phyloP scores from a whole-genome alignment of 805 yeast species.

The Tetrapisispora taiwanensis region DNA sequence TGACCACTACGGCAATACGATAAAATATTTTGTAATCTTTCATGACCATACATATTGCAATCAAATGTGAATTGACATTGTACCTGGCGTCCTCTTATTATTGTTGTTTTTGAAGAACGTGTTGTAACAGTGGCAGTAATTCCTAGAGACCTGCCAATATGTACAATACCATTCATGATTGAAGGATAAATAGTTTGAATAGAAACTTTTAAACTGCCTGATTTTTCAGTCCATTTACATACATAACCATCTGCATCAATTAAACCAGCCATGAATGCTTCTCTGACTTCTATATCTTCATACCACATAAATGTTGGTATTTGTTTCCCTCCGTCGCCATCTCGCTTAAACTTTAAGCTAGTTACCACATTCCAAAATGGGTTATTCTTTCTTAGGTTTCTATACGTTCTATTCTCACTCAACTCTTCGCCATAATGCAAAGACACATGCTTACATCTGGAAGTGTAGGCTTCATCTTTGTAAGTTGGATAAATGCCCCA shows the following conservation, averaged over 20 bases:
- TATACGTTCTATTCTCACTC: slow-evolving; percentile 7
- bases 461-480: slow-evolving; percentile 13
- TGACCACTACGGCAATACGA: slow-evolving; percentile 21
- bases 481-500: slow-evolving; percentile 22
- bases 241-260: slow-evolving; percentile 34
- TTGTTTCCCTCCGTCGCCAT: slow-evolving; percentile 19
- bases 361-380: slow-evolving; percentile 26
- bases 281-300: slow-evolving; percentile 35
- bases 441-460: slow-evolving; percentile 20
- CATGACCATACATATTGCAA: slow-evolving; percentile 16
- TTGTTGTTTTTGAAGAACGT: slow-evolving; percentile 16
- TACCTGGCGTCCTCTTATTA: slow-evolving; percentile 15
- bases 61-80: slow-evolving; percentile 21
- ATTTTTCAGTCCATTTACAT: slow-evolving; percentile 10
- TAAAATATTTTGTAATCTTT: slow-evolving; percentile 18
- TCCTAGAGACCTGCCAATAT: slow-evolving; percentile 37
- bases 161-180: slow-evolving; percentile 30
- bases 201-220: slow-evolving; percentile 19
- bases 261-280: slow-evolving; percentile 36
- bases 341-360: slow-evolving; percentile 17
- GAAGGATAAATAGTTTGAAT: slow-evolving; percentile 27
- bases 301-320: slow-evolving; percentile 30
- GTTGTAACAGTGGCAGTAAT: slow-evolving; percentile 28
- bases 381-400: slow-evolving; percentile 18
- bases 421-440: slow-evolving; percentile 14